Conservation (phyloP, 345 rosid species). For the Eucalyptus pumila region DNA sequence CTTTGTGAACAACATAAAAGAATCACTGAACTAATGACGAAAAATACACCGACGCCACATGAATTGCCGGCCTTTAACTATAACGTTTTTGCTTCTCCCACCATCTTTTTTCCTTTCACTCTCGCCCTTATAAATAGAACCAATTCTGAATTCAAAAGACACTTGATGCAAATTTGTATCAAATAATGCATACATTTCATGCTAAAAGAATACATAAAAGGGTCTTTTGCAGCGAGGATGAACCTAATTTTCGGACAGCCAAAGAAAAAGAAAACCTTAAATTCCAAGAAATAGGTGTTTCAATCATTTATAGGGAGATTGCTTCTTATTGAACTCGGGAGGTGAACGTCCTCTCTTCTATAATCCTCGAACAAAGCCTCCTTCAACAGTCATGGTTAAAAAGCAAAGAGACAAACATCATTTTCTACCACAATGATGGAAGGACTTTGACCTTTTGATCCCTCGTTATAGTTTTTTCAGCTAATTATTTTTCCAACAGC, state of each 20-base stretch:
- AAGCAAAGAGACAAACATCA: background rate
- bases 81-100: background rate
- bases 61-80: background rate
- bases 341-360: background rate
- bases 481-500: background rate
- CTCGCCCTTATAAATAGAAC: background rate
- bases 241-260: background rate
- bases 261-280: background rate
- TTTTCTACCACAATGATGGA: background rate
- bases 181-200: background rate
- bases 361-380: background rate
- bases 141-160: background rate
- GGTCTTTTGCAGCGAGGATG: background rate
- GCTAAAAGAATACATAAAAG: background rate
- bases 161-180: background rate
- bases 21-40: background rate
- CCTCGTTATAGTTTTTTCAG: background rate
- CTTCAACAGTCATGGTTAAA: background rate
- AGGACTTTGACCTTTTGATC: background rate
- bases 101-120: background rate
- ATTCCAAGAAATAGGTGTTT: background rate
- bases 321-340: background rate
- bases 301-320: background rate
- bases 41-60: background rate
- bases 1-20: background rate